Evolutionary conservation across 805 yeast species (phyloP).

Genomic region (Wickerhamiella nectarea): DNA sequence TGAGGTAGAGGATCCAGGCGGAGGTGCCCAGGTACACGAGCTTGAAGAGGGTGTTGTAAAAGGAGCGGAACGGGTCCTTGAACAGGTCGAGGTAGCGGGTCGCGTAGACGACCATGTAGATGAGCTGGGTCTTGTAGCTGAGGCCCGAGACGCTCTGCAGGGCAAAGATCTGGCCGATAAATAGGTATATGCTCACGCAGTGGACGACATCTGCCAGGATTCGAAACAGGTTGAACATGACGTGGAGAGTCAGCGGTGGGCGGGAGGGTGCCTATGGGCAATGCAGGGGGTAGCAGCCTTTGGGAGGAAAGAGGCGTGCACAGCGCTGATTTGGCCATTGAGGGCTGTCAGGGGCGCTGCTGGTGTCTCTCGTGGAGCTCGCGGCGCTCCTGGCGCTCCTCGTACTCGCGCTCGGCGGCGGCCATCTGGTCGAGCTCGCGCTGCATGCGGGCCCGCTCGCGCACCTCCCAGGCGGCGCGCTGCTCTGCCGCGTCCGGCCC

Average conservation of each 20-base stretch:
- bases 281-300: too few species aligned
- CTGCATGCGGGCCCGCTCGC: constrained; percentile 29
- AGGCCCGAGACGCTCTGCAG: constrained; percentile 66
- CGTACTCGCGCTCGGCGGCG: constrained; percentile 26
- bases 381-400: constrained; percentile 25
- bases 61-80: constrained; percentile 29
- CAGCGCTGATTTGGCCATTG: too few species aligned
- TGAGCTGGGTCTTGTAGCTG: constrained; percentile 73
- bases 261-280: background rate
- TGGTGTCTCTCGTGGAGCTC: constrained; percentile 21
- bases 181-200: constrained; percentile 59
- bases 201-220: constrained; percentile 68
- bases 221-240: constrained; percentile 21
- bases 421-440: constrained; percentile 29
- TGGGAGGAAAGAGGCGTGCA: too few species aligned
- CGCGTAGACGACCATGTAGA: constrained; percentile 60
- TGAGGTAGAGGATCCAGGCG: constrained; percentile 55
- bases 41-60: constrained; percentile 74
- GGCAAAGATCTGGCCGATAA: constrained; percentile 53
- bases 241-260: constrained; percentile 1
- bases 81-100: constrained; percentile 60
- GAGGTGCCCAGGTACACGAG: constrained; percentile 67
- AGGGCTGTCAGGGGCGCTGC: too few species aligned
- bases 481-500: constrained; percentile 40
- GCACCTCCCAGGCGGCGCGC: constrained; percentile 29